Evolutionary conservation across 106 monocot species (phyloP).

Genomic region (Ottelia alismoides): DNA sequence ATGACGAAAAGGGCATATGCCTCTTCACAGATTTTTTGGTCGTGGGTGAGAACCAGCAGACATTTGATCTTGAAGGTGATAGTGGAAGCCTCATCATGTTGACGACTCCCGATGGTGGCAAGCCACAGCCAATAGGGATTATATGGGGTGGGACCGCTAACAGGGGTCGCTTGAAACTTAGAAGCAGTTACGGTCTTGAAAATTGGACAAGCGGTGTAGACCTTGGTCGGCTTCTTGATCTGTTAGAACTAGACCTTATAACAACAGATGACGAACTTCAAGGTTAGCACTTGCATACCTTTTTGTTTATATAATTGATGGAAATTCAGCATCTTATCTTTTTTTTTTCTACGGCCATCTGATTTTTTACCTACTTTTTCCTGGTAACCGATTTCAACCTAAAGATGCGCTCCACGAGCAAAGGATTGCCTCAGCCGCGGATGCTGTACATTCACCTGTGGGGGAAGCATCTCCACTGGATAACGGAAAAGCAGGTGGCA

Average conservation of each 20-base stretch:
- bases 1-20: constrained; percentile 81
- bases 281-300: constrained; percentile 22
- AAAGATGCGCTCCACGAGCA: constrained; percentile 66
- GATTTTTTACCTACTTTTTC: too few species aligned
- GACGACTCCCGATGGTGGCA: constrained; percentile 36
- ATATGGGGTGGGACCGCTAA: constrained; percentile 89
- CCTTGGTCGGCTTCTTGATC: constrained; percentile 86
- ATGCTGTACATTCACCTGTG: constrained; percentile 31
- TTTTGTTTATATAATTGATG: too few species aligned
- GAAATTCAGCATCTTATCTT: too few species aligned
- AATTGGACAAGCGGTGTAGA: constrained; percentile 97
- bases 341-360: too few species aligned
- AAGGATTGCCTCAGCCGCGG: constrained; percentile 33
- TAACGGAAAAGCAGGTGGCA: constrained; percentile 47
- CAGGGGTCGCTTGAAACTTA: constrained; percentile 62
- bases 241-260: constrained; percentile 83
- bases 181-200: constrained; percentile 51
- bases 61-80: constrained; percentile 88
- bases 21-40: constrained; percentile 86
- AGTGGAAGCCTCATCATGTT: constrained; percentile 82
- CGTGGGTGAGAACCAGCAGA: constrained; percentile 70
- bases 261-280: constrained; percentile 62
- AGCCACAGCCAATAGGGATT: constrained; percentile 58
- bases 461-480: constrained; percentile 53
- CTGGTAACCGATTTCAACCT: too few species aligned